Evolutionary conservation across 139 green algal genomes (phyloP), one percentile per base, ranked within the genome.

Genomic region (Coelastrella sp.): DNA sequence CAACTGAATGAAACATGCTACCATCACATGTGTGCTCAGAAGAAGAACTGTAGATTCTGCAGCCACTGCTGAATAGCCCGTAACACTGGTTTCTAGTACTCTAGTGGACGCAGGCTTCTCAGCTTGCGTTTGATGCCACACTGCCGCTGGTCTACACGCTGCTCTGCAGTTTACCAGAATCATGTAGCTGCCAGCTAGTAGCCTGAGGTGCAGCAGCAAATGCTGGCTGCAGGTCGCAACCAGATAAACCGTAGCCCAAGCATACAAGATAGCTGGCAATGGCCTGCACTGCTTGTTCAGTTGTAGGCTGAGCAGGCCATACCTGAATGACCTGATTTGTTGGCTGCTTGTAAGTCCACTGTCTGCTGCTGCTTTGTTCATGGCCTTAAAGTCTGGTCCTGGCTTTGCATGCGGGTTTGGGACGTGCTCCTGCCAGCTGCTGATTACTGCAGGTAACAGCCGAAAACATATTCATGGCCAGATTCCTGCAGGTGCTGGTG

Each of bases 351-450:
- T 64, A 3, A 77, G 75, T 47, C 66, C 91, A 73, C 64, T 91
- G 47, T 92, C 86, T 71, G 92, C 88, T n/a, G 93, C 93, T 65
- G 87, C 73, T 81, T 94, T 95, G 91, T 95, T 94, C 90, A 93
- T 94, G 8, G 93, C 92, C 16, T 54, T 56, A 85, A 92, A 95
- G 77, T 95, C 92, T 64, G 93, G 93, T 8, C 92, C 92, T 22
- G 93, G 93, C 74, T 93, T 92, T 10, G 86, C 86, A 79, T 93
- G 86, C 17, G 93, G 90, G 76, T 95, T 95, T 19, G 92, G 68
- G 47, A 87, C 61, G 22, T 95, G 93, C 87, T 94, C 90, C 68
- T 89, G 90, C 93, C 93, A 95, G 5, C 87, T 90, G 71, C 89
- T 92, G 68, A 83, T 93, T 10, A 95, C 92, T 95, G 86, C 59